Evolutionary conservation across 352 stramenopile genomes (phyloP), one percentile per base, ranked within the genome.

Genomic region (Phytophthora colocasiae): DNA sequence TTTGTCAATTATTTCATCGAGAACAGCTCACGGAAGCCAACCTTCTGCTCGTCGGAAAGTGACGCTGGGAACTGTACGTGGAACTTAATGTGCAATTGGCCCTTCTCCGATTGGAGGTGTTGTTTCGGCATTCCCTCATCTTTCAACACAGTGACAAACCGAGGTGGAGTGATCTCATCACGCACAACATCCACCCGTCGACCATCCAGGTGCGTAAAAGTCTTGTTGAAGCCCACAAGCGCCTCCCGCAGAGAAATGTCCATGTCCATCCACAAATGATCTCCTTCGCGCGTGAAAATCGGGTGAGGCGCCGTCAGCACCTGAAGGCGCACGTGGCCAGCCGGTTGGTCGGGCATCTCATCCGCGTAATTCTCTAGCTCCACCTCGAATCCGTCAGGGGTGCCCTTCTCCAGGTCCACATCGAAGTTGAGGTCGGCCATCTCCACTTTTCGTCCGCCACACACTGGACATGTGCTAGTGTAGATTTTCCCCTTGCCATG

Each of bases 221-320:
- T 81, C 60, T 97, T 89, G 44, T 64, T 89, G 71, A 99, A 99
- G 27, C 97, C 97, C 63, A 98, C 77, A 63, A 99, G 89, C 10
- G 96, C 90, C 75, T 99, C 94, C 8, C 97, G 95, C 55, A 99
- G 84, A 29, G 93, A 90, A 77, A 99, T 98, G 60, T 93, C 90
- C 70, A 98, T 90, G 44, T 97, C 97, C 75, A 97, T 97, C 79
- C 97, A 98, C 41, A 99, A 82, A 60, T 99, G 71, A 77, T 99
- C 92, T 3, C 95, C 92, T 60, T 98, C 93, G 32, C 97, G 89
- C 17, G 96, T 89, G 70, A 98, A 99, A 5, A 93, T 49, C 4
- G 86, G 54, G 72, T 98, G 86, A 6, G 81, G 78, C 45, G 85
- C 69, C 22, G 98, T 97, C 24, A 90, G 61, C 39, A 99, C 77